A percentile compares a stretch with the other conserved stretches of the same genome.
These are phyloP conservation scores for Dendrobium officinale DNA, from an alignment of 106 monocot species.

Conservation along the genomic window DNA sequence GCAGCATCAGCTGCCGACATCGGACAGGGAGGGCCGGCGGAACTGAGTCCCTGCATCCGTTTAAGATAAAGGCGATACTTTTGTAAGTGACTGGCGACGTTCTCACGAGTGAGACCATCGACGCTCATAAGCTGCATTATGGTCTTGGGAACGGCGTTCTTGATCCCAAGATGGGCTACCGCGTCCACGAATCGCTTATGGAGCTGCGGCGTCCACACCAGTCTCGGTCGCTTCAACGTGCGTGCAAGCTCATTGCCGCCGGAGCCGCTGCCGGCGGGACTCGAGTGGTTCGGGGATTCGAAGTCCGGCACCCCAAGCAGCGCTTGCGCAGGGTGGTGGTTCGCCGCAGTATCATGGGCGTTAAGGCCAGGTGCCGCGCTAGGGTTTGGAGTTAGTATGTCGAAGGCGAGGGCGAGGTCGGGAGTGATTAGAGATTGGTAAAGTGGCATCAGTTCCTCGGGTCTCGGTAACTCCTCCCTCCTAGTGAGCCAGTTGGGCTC, in stretches of 20 bases:
- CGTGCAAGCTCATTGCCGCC: conserved; percentile 28
- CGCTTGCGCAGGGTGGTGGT: background rate
- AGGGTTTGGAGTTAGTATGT: conserved; percentile 13
- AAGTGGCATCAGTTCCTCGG: conserved; percentile 45
- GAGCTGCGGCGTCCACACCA: conserved; percentile 59
- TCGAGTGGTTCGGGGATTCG: background rate
- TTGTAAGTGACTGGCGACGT: conserved; percentile 60
- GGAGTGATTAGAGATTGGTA: conserved; percentile 47
- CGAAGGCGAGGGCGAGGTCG: conserved; percentile 39
- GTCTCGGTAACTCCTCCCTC: conserved; percentile 40
- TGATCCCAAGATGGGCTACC: conserved; percentile 43
- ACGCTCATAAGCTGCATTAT: conserved; percentile 62
- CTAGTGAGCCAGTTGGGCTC: conserved; percentile 38
- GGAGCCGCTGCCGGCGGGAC: background rate
- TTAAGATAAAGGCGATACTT: conserved; percentile 49
- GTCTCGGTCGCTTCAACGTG: conserved; percentile 36
- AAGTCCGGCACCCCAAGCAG: background rate
- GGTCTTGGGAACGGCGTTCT: conserved; percentile 54
- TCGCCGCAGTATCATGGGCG: background rate
- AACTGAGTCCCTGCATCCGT: conserved; percentile 13
- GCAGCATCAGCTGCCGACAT: conserved; percentile 19
- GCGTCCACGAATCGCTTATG: conserved; percentile 55
- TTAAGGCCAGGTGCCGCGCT: background rate
- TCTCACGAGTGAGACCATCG: conserved; percentile 47
- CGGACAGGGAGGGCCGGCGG: background rate